Base-by-base conservation (phyloP, 208 protist genomes). In the Leishmania tarentolae region DNA sequence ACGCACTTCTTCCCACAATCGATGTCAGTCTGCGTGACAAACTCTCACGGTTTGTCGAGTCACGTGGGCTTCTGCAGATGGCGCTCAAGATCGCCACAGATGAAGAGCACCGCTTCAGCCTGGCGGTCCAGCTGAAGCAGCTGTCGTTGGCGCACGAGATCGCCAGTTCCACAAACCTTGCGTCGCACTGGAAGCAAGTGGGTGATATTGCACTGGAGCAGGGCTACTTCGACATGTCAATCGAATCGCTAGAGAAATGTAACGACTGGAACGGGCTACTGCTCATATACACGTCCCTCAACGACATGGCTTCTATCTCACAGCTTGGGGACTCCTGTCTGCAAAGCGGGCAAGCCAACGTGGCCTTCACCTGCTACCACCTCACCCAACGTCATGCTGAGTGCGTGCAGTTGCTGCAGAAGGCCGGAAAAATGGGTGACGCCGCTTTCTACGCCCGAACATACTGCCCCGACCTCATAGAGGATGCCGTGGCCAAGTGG, bases 371-470 rank as follows among this genome's bases (percentile, higher is more conserved):
- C 37, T 95, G 93, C 79, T 94, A 92, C 72, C 97, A 99, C 77
- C 83, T 98, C 21, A 83, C 82, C 37, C 79, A 86, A n/a, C 84
- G 92, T 2, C 84, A 99, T 47, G 81, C 88, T 4, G 86, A 98
- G 37, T 98, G 95, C 78, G 84, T 99, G 0, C 89, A 98, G 46
- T 84, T 99, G 37, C 88, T 99, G 11, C 87, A 85, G 28, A 77
- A 82, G 40, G 95, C 90, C 1, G 92, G 93, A 42, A 94, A 97
- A 46, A 74, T 92, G 5, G 92, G 96, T 44, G 98, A 99, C 78
- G 98, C 98, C 13, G 96, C 98, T 21, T 98, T 99, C 78, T 97
- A 99, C 83, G 98, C 98, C 1, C 93, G 98, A 63, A 99, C 98
- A 7, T 99, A 99, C 89, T 83, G 78, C 42, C 98, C 98, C 24